A percentile compares a stretch with the other conserved stretches of the same genome.
Evolutionary conservation across 805 yeast genomes (phyloP).

Genomic region (Kodamaea nitidulidarum): DNA sequence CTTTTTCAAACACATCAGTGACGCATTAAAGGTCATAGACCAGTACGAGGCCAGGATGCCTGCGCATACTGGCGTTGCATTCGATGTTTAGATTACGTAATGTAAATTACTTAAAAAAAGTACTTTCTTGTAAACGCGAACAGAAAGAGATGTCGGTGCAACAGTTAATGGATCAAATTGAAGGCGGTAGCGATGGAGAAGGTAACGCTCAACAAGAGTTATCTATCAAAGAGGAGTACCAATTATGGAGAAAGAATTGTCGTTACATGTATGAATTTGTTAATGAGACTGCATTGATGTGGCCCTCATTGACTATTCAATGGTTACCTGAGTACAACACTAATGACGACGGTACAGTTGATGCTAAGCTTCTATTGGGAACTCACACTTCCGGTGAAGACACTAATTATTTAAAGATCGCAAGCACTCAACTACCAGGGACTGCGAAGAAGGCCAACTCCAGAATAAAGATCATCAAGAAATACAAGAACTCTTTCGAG

Average conservation of each 20-base stretch:
- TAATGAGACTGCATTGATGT: slow-evolving; percentile 70
- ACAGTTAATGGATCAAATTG: slow-evolving; percentile 4
- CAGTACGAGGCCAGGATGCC: slow-evolving; percentile 20
- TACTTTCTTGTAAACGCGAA: not conserved
- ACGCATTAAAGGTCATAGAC: slow-evolving; percentile 38
- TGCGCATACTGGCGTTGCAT: not conserved
- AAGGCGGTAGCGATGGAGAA: slow-evolving; percentile 5
- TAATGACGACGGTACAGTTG: slow-evolving; percentile 26
- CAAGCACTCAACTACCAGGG: slow-evolving; percentile 54
- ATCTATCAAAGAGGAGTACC: slow-evolving; percentile 62
- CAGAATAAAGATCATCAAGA: slow-evolving; percentile 56
- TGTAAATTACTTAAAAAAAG: slow-evolving; percentile 1
- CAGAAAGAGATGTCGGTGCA: slow-evolving; percentile 4
- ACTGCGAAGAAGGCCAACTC: slow-evolving; percentile 39
- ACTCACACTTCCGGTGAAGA: slow-evolving; percentile 75
- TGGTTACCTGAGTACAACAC: slow-evolving; percentile 55
- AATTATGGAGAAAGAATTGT: slow-evolving; percentile 77
- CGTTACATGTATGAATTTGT: slow-evolving; percentile 81
- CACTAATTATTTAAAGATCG: slow-evolving; percentile 60
- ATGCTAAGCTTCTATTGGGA: slow-evolving; percentile 57
- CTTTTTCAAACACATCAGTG: slow-evolving; percentile 35
- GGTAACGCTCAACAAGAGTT: slow-evolving; percentile 30
- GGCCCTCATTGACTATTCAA: slow-evolving; percentile 80
- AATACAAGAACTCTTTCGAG: slow-evolving; percentile 59
- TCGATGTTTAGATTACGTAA: slow-evolving; percentile 5